These are phyloP conservation scores for Casuarina glauca DNA, from an alignment of 306 rosid species.

Conservation along the genomic window DNA sequence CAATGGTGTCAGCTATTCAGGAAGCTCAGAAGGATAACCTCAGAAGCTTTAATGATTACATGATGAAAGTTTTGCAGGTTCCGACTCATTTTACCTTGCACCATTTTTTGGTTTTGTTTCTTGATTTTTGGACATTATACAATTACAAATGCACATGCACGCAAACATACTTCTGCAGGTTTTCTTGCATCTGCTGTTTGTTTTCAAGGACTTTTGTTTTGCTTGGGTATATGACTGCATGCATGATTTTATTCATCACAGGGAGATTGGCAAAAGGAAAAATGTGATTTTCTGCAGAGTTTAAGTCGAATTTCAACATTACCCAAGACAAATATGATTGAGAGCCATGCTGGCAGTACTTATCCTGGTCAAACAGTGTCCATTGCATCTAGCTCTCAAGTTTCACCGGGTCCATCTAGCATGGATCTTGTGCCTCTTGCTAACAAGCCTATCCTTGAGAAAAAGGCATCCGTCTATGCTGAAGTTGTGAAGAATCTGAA, in stretches of 20 bases:
- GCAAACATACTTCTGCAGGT: not conserved
- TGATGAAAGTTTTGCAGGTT: conserved; percentile 96
- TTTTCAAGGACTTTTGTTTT: not conserved
- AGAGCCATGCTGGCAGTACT: conserved; percentile 45
- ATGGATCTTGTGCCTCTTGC: conserved; percentile 58
- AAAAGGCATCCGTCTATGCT: conserved; percentile 74
- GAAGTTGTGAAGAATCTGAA: conserved; percentile 82
- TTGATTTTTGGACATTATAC: not conserved
- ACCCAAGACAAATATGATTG: conserved; percentile 75
- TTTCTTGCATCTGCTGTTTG: conserved; percentile 4
- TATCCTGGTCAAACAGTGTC: conserved; percentile 58
- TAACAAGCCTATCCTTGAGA: conserved; percentile 71
- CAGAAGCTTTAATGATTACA: conserved; percentile 85
- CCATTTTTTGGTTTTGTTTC: not conserved
- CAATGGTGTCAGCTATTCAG: conserved; percentile 95
- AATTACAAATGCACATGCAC: too few species aligned
- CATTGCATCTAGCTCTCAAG: conserved; percentile 53
- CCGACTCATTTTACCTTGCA: not conserved
- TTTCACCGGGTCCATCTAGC: conserved; percentile 49
- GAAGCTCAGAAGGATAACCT: conserved; percentile 98
- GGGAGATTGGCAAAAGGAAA: conserved; percentile 99
- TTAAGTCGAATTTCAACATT: conserved; percentile 82
- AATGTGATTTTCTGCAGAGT: conserved; percentile 94
- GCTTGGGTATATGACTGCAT: conserved; percentile 27
- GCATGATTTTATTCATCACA: conserved; percentile 44